These are phyloP conservation scores for Pseudopyricularia cyperi DNA, from an alignment of 2,329 filamentous ascomycete genomes.

Conservation along the genomic window DNA sequence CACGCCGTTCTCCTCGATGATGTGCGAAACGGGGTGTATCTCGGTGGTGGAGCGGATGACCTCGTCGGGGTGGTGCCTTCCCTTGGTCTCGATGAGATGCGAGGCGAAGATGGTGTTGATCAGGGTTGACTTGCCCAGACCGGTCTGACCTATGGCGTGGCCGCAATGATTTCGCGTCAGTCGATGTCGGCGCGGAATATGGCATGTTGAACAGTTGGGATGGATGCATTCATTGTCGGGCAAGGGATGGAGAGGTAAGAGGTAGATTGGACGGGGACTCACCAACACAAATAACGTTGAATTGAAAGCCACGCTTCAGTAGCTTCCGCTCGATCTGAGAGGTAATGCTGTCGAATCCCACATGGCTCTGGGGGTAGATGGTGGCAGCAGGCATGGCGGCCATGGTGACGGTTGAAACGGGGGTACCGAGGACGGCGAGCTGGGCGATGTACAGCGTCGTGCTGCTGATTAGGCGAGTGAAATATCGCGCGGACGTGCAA, in stretches of 20 bases:
- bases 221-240: neutral
- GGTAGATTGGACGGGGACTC: constrained; percentile 29
- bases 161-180: neutral
- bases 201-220: too few species aligned
- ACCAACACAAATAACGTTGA: constrained; percentile 96
- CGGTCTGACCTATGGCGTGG: constrained; percentile 67
- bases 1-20: constrained; percentile 98
- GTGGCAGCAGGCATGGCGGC: constrained; percentile 54
- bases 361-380: constrained; percentile 89
- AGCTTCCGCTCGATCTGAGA: constrained; percentile 99
- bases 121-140: constrained; percentile 94
- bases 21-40: constrained; percentile 95
- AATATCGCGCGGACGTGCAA: neutral
- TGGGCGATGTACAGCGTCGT: neutral
- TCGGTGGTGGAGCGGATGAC: constrained; percentile 90
- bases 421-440: constrained; percentile 3
- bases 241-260: neutral
- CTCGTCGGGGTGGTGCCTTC: constrained; percentile 84
- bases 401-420: constrained; percentile 26
- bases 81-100: constrained; percentile 98
- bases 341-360: constrained; percentile 99
- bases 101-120: constrained; percentile 99
- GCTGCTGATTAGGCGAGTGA: neutral
- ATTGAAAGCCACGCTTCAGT: constrained; percentile 98
- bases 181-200: neutral